A percentile compares a stretch with the other conserved stretches of the same genome.
Evolutionary conservation across 208 protist species (phyloP).

Genomic region (Acanthamoeba culbertsoni): DNA sequence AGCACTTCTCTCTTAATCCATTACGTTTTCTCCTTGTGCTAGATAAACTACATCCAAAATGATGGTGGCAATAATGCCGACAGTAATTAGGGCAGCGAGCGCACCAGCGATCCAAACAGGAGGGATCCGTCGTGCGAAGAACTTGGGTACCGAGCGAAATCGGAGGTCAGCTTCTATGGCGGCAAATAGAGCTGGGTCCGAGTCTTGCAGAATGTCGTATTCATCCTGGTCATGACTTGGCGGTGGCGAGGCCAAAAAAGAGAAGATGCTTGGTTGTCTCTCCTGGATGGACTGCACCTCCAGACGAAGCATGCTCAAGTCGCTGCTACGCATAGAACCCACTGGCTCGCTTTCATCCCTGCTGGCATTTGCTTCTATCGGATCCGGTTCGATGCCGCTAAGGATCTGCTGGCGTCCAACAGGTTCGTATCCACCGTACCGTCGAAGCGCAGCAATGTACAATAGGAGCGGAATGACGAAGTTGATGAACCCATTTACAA

Average conservation of each 20-base stretch:
- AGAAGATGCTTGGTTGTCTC: not conserved
- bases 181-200: not conserved
- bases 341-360: not conserved
- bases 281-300: not conserved
- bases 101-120: not conserved
- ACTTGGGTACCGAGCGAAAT: not conserved
- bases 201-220: not conserved
- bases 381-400: not conserved
- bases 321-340: not conserved
- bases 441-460: not conserved
- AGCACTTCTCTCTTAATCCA: too few relatives aligned
- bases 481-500: conserved; percentile 13
- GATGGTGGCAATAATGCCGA: not conserved
- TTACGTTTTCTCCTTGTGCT: not conserved
- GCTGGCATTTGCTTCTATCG: not conserved
- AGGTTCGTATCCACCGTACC: not conserved
- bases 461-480: not conserved
- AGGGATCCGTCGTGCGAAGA: not conserved
- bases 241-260: not conserved
- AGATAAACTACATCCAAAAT: not conserved
- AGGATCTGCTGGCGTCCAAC: not conserved
- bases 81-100: not conserved
- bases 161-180: not conserved
- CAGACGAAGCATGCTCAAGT: not conserved
- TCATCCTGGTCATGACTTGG: not conserved